Base-by-base conservation (phyloP, 345 rosid species). In the Raphanus raphanistrum region DNA sequence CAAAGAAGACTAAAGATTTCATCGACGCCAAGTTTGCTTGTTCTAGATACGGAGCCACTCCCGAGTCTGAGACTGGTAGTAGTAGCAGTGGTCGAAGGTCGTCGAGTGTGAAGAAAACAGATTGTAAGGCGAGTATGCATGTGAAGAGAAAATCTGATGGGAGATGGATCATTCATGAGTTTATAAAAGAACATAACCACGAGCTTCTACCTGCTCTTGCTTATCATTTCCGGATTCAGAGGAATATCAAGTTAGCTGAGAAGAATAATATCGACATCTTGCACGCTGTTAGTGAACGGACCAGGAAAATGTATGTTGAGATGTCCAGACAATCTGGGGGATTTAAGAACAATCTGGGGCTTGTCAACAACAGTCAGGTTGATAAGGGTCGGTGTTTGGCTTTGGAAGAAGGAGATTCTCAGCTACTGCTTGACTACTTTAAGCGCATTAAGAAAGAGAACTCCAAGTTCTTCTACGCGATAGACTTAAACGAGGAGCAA, bases 21-120 rank as follows among this genome's bases (percentile, higher is more conserved):
- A 89, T 89, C 27, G 93, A 89, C 73, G 93, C 91, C 15, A 89
- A 89, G 69, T 89, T 89, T 81, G 93, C 93, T 59, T 89, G 93
- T 76, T 89, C 93, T 15, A 86, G 93, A 79, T 89, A 89, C 69
- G 93, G 93, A 60, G 82, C 81, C 35, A 87, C 84, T 25, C 87
- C 88, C 27, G 92, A 89, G 82, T 79, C 89, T 4, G 92, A 88
- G 45, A 82, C 73, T 54, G 81, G 84, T 74, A 60, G 83, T 77
- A 70, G 81, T 59, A 84, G 45, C 45, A 38, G 78, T 83, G 77
- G 79, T 63, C 82, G 86, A 71, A 72, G 90, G 55, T 84, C 87
- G 55, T 84, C 87, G 21, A 83, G 87, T 73, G 84, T 86, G 41
- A 87, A 86, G 66, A 89, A 89, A 80, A 89, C 93, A 6, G 89